phyloP scores from a whole-genome alignment of 2,329 filamentous ascomycete genomes.

The Teratosphaeria zuluensis region DNA sequence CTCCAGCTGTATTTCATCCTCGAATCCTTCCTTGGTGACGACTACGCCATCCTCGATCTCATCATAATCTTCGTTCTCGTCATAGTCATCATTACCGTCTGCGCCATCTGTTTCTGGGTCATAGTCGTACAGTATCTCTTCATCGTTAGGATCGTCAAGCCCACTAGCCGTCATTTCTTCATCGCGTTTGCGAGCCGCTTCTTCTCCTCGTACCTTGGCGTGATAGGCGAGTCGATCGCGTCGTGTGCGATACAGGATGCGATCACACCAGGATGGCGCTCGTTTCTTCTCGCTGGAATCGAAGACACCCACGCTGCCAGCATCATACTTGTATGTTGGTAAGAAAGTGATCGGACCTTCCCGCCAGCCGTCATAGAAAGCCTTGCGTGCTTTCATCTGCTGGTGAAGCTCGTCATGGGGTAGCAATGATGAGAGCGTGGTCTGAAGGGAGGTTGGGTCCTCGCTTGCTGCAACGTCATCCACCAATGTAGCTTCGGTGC shows the following conservation, averaged over 20 bases:
- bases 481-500: constrained; percentile 10
- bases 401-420: constrained; percentile 79
- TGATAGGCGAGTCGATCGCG: constrained; percentile 60
- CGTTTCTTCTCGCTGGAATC: constrained; percentile 92
- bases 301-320: constrained; percentile 84
- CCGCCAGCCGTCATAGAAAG: constrained; percentile 83
- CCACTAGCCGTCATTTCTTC: constrained; percentile 78
- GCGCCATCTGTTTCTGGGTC: constrained; percentile 68
- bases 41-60: constrained; percentile 37
- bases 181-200: constrained; percentile 60
- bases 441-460: constrained; percentile 78
- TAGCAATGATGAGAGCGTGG: constrained; percentile 75
- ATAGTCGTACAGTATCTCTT: constrained; percentile 86
- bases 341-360: constrained; percentile 83
- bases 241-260: constrained; percentile 76
- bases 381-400: constrained; percentile 64
- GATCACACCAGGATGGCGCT: constrained; percentile 93
- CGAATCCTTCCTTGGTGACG: constrained; percentile 49
- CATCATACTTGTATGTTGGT: constrained; percentile 95
- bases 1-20: constrained; percentile 46
- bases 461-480: constrained; percentile 43
- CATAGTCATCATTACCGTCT: constrained; percentile 39
- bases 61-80: constrained; percentile 51
- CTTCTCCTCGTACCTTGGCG: constrained; percentile 51
- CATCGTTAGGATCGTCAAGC: constrained; percentile 60